Base-by-base conservation (phyloP, 148 eudicot genomes). In the Camellia lanceoleosa region DNA sequence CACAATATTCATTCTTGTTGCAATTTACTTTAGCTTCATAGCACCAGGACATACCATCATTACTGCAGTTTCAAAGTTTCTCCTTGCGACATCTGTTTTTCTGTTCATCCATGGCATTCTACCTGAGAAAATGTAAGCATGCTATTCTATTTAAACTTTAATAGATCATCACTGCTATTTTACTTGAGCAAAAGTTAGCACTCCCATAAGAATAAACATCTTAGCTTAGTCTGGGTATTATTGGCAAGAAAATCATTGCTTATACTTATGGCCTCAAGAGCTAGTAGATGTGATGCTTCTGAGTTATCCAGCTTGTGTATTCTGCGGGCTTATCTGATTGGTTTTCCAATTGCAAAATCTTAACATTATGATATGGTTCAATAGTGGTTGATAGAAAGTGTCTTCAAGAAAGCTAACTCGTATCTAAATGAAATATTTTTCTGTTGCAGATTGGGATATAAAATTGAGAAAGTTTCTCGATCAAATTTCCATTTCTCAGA, bases 361-460 rank as follows among this genome's bases (percentile, higher is more conserved):
- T 71, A 41, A 41, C 43, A 44, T 1, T 52, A 78, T 41, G 23
- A 4, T 15, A 44, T 60, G 42, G 68, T 13, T 54, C n/a, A 60
- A 23, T 41, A 5, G 71, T 66, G 19, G 72, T 15, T 0, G n/a
- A 69, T 20, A 78, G 73, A 68, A 30, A 16, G 14, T 3, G 23
- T 42, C 71, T 79, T 71, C 7, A 47, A 62, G 56, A 74, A 79
- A 72, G 71, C 64, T 65, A 10, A 71, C 16, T 54, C 68, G 47
- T 60, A 43, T 4, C 47, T 76, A 71, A 59, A 62, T 41, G 63
- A 51, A 63, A 54, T n/a, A 74, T 56, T 64, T 10, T 83, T 19
- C 9, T 82, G 42, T 58, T 86, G 82, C 91, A 95, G 98, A 84
- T 86, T 92, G 42, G 97, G 97, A 81, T 93, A 92, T 85, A 83